Base-by-base conservation (phyloP, 2,329 filamentous ascomycete genomes). In the Nemania sp. region DNA sequence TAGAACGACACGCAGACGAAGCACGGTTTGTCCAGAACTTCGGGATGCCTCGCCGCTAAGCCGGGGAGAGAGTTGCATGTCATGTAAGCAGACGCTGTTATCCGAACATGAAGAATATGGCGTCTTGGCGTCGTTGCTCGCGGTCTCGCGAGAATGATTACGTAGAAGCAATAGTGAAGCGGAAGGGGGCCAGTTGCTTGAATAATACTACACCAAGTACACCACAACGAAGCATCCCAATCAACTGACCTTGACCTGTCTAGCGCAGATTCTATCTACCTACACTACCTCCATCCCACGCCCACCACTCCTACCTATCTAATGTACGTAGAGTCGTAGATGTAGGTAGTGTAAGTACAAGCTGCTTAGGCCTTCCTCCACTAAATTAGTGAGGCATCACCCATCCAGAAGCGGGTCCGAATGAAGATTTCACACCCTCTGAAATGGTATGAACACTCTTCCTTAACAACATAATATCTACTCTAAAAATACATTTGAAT, bases 1-100 rank as follows among this genome's bases (percentile, higher is more conserved):
- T 97, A 60, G 86, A 91, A 76, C 80, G 81, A 65, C 91, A 96
- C 76, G 91, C 91, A 10, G 87, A 92, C 72, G 91, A 95, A 74
- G 85, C 90, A 60, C 81, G 87, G 66, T 92, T 91, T 74, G 84
- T 94, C 73, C 84, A 84, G 65, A 85, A 86, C 25, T 79, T 92
- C 67, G 88, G 76, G 60, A 70, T 71, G 55, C 70, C 71, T 65
- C 63, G 61, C 48, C 66, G 55, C 64, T 64, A 64, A 57, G 57
- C 62, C 50, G 67, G 67, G 63, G 43, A 50, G 48, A 52, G 11
- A 29, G 37, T 9, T 10, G 10, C 6, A 35, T 46, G 45, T 54
- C 49, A 35, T 46, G 45, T 54, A 49, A 60, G 20, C 46, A 34
- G 54, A 29, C 45, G 39, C 20, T 37, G 29, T 17, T 5, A 32